Conservation (phyloP, 2,329 filamentous ascomycete species). For the Colletotrichum tropicicola region DNA sequence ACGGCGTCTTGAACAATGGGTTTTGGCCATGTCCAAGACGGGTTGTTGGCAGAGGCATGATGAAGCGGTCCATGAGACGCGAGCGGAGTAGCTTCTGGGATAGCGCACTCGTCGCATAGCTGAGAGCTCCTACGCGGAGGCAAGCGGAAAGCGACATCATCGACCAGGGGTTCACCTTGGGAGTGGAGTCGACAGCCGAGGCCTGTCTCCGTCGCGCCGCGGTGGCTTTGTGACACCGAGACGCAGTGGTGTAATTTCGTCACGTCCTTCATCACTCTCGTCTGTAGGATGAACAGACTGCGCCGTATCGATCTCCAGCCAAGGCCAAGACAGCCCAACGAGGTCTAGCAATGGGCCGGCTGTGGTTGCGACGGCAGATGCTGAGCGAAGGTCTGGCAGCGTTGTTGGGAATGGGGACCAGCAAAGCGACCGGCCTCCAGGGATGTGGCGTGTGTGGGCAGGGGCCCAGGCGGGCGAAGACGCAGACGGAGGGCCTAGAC, state of each 20-base stretch:
- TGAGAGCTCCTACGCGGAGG: neutral
- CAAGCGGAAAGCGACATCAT: conserved; percentile 21
- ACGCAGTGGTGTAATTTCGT: conserved; percentile 1
- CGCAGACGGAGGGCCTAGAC: neutral
- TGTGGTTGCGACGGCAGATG: neutral
- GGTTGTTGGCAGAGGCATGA: neutral
- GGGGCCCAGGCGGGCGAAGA: neutral
- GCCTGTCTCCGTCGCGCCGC: neutral
- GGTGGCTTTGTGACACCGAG: neutral
- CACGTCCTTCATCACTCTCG: neutral
- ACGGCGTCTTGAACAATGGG: neutral
- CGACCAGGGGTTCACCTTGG: conserved; percentile 17
- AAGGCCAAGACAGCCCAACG: conserved; percentile 19
- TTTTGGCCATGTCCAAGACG: neutral
- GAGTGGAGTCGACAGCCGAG: conserved; percentile 25
- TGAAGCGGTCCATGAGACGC: neutral
- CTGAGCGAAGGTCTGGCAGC: neutral
- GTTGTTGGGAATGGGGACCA: neutral
- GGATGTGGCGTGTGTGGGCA: conserved; percentile 3
- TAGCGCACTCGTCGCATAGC: neutral
- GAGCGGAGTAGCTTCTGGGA: neutral
- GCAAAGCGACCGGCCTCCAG: neutral
- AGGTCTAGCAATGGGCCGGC: conserved; percentile 15
- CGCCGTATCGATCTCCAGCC: conserved; percentile 5
- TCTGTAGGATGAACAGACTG: neutral